Evolutionary conservation across 768 basidiomycete species (phyloP), one percentile per base, ranked within the genome.

Genomic region (Suillus ampliporus): DNA sequence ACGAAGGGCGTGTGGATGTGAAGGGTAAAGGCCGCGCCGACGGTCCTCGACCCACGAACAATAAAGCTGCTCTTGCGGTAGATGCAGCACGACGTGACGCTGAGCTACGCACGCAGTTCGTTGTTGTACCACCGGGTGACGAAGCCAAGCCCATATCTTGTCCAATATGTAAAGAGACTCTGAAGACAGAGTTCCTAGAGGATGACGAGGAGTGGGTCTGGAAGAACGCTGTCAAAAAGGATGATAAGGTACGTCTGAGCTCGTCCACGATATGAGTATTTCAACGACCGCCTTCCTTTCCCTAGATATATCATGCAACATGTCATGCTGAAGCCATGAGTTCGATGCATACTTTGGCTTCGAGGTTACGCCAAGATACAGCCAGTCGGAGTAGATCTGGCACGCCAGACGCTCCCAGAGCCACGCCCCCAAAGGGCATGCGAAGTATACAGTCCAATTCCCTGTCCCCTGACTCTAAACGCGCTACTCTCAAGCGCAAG

Each of bases 201-300:
- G 96, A 97, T 53, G 95, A 96, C 64, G 97, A 98, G 79, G 97
- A 97, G 64, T 99, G 96, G 96, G 91, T 97, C 14, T 99, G 95
- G 95, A 87, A 85, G 72, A 97, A 99, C 71, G 94, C 96, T 0
- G 82, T 94, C 21, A 86, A 83, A 75, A 89, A 89, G 64, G 93
- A 97, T 66, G 91, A 91, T 61, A 86, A 85, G 80, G 95, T 95
- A 74, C 60, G 89, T 78, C n/a, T 28, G 46, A 57, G 63, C 34
- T 58, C 23, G 40, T 28, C 5, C 13, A 43, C 26, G 43, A 17
- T 34, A 1, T 61, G 19, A 41, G 46, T 4, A 26, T 62, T 41
- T 57, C 19, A 28, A 56, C 57, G 58, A 41, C 23, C 65, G n/a
- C 67, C 57, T 14, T 52, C 19, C 11, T 59, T 58, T 21, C 53